Conservation (phyloP, 2,329 filamentous ascomycete genomes). For the Venturia effusa region DNA sequence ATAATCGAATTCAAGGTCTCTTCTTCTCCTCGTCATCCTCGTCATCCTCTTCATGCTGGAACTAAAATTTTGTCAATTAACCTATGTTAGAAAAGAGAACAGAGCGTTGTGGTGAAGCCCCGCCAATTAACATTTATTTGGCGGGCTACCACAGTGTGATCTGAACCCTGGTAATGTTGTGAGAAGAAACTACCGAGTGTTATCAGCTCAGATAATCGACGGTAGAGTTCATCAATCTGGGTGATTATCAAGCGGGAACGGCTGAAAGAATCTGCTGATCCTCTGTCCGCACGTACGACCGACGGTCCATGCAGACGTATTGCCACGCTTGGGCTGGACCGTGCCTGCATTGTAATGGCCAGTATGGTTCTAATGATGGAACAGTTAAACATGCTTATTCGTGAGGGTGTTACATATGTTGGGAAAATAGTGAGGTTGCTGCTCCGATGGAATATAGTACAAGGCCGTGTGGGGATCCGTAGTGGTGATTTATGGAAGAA, state of each 20-base stretch:
- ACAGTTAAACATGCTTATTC: not conserved
- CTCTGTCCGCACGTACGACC: not conserved
- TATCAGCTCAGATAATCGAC: not conserved
- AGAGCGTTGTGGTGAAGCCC: too few relatives aligned
- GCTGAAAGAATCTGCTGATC: not conserved
- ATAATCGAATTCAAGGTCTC: too few relatives aligned
- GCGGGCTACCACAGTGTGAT: too few relatives aligned
- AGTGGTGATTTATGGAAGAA: not conserved
- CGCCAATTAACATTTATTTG: too few relatives aligned
- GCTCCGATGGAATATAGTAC: not conserved
- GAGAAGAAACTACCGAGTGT: not conserved
- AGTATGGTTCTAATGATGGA: not conserved
- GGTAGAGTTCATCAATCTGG: not conserved
- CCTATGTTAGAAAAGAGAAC: too few relatives aligned
- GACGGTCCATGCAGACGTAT: not conserved
- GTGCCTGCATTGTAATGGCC: not conserved
- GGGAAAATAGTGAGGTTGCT: not conserved
- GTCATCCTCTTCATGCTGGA: too few relatives aligned
- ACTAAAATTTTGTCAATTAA: too few relatives aligned
- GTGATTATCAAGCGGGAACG: too few relatives aligned
- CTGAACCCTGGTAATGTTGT: not conserved
- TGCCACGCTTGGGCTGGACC: not conserved
- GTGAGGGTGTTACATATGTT: not conserved
- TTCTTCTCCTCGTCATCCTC: too few relatives aligned
- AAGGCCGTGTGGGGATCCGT: not conserved